Conservation (phyloP, 179 eudicot species). For the Corrigiola litoralis region DNA sequence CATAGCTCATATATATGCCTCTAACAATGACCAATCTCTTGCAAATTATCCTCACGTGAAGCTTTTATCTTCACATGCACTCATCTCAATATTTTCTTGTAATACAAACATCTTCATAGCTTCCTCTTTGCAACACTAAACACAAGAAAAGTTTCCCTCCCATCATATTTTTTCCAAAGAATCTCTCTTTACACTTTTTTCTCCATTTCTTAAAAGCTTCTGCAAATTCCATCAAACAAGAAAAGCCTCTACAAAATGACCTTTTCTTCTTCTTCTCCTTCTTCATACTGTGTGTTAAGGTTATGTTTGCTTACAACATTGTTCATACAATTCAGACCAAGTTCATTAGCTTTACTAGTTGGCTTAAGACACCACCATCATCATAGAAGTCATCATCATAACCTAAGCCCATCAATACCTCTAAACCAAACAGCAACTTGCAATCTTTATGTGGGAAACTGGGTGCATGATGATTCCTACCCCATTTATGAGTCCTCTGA, state of each 20-base stretch:
- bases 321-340: conserved; percentile 12
- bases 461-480: conserved; percentile 67
- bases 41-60: background rate
- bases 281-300: background rate
- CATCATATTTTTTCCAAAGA: background rate
- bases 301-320: background rate
- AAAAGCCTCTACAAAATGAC: conserved; percentile 21
- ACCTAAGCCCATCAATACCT: conserved; percentile 14
- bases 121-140: no score
- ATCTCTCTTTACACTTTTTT: conserved; percentile 17
- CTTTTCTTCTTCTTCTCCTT: conserved; percentile 1
- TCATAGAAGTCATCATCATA: conserved; percentile 26
- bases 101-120: background rate
- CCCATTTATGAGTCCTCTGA: conserved; percentile 51
- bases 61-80: conserved; percentile 5
- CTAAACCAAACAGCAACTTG: conserved; percentile 35
- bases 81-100: background rate
- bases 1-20: background rate
- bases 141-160: background rate
- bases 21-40: conserved; percentile 4
- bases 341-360: conserved; percentile 35
- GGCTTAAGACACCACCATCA: conserved; percentile 28
- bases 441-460: conserved; percentile 61
- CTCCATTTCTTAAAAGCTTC: conserved; percentile 4
- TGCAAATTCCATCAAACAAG: background rate